These are phyloP conservation scores for Apostasia shenzhenica DNA, from an alignment of 106 monocot species.

Conservation along the genomic window DNA sequence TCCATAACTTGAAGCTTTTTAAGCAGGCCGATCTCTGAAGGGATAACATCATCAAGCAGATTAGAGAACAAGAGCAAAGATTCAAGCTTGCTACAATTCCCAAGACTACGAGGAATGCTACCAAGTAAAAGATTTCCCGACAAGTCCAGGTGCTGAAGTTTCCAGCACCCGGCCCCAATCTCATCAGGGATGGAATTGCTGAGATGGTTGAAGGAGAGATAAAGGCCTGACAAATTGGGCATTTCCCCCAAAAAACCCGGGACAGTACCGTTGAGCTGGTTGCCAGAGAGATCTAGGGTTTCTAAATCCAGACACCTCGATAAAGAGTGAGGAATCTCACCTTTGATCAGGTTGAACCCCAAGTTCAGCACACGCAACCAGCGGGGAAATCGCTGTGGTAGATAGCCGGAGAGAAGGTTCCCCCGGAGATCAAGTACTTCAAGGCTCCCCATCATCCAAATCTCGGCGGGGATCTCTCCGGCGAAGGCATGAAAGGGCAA, in stretches of 20 bases:
- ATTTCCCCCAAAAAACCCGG: constrained; percentile 34
- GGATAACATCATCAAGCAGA: constrained; percentile 63
- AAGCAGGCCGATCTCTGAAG: constrained; percentile 36
- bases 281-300: constrained; percentile 62
- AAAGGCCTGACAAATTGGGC: constrained; percentile 20
- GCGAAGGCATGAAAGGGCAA: constrained; percentile 29
- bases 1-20: constrained; percentile 45
- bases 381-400: constrained; percentile 30
- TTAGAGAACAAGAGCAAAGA: constrained; percentile 60
- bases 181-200: constrained; percentile 40
- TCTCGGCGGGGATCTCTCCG: constrained; percentile 31
- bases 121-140: constrained; percentile 46
- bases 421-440: constrained; percentile 26
- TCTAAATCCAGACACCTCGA: constrained; percentile 33
- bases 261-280: constrained; percentile 56
- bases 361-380: constrained; percentile 39
- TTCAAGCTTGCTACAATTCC: constrained; percentile 52
- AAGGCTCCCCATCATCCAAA: constrained; percentile 20
- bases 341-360: constrained; percentile 39
- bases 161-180: constrained; percentile 31
- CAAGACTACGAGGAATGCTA: constrained; percentile 47
- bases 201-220: constrained; percentile 37
- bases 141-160: constrained; percentile 41
- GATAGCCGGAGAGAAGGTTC: constrained; percentile 35
- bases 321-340: constrained; percentile 51